Percentiles rank a stretch among this genome's conserved stretches.
phyloP scores from a whole-genome alignment of 805 yeast genomes.

The Teunomyces atbi region DNA sequence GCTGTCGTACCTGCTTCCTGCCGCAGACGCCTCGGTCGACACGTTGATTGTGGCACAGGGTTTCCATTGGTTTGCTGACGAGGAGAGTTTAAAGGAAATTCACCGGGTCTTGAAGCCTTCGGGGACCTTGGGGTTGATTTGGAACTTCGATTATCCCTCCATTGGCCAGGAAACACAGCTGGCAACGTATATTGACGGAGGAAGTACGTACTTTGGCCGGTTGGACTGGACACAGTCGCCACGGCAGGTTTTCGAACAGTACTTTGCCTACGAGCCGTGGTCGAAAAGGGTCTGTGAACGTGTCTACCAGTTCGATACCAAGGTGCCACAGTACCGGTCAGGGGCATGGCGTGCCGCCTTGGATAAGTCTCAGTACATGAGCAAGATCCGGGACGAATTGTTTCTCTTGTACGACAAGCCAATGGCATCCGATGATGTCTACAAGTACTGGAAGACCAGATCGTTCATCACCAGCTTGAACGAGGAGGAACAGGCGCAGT shows the following conservation, averaged over 20 bases:
- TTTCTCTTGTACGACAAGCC: constrained; percentile 27
- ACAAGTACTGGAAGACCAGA: constrained; percentile 53
- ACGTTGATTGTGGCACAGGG: constrained; percentile 58
- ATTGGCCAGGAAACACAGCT: not conserved
- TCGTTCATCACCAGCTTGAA: constrained; percentile 50
- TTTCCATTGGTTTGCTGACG: constrained; percentile 65
- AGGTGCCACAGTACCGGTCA: constrained; percentile 57
- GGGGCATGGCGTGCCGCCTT: constrained; percentile 47
- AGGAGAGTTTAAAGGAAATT: constrained; percentile 47
- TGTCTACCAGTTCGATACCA: constrained; percentile 34
- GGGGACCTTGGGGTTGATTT: constrained; percentile 53
- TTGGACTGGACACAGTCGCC: constrained; percentile 4
- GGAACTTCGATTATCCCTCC: constrained; percentile 51
- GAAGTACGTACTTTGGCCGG: constrained; percentile 5
- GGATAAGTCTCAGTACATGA: not conserved
- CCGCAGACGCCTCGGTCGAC: constrained; percentile 44
- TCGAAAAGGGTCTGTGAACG: constrained; percentile 32
- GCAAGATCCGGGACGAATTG: constrained; percentile 28
- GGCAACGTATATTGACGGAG: constrained; percentile 5
- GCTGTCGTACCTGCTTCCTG: constrained; percentile 47
- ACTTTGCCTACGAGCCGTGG: constrained; percentile 33
- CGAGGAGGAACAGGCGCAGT: constrained; percentile 30
- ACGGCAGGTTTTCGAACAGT: constrained; percentile 10
- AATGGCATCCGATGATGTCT: constrained; percentile 36
- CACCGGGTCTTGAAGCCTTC: constrained; percentile 46